Percentiles rank a stretch among this genome's conserved stretches.
These are phyloP conservation scores for Parathielavia appendiculata DNA, from an alignment of 495 filamentous ascomycete species.

Conservation along the genomic window DNA sequence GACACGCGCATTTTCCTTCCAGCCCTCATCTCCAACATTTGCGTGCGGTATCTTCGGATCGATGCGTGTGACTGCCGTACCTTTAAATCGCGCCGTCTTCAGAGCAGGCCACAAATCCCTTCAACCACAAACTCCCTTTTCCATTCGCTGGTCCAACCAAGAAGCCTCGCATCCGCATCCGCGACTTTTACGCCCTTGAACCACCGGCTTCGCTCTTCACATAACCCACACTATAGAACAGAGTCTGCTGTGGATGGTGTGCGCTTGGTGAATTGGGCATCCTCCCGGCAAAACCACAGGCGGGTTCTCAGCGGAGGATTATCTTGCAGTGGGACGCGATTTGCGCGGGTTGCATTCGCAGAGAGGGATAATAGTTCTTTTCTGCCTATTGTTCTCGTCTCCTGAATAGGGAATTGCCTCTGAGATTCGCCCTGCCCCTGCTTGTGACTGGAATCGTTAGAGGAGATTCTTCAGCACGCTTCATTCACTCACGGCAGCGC, in stretches of 20 bases:
- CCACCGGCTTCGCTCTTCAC: not conserved
- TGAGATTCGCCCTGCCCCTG: constrained; percentile 11
- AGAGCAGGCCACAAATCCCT: too few relatives aligned
- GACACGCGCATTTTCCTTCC: too few relatives aligned
- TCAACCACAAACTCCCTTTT: not conserved
- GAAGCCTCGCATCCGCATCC: not conserved
- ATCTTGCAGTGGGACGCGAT: not conserved
- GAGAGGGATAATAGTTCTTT: constrained; percentile 18
- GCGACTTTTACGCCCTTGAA: not conserved
- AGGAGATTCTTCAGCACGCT: constrained; percentile 5
- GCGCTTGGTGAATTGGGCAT: constrained; percentile 9
- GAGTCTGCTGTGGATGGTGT: constrained; percentile 15
- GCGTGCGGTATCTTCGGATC: too few relatives aligned
- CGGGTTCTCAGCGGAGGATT: not conserved
- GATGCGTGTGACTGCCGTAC: too few relatives aligned
- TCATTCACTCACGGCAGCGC: constrained; percentile 2
- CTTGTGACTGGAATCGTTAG: constrained; percentile 14
- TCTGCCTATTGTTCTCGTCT: constrained; percentile 19
- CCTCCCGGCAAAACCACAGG: constrained; percentile 1
- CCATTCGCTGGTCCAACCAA: not conserved
- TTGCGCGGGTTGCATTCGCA: constrained; percentile 1
- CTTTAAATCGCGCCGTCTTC: too few relatives aligned
- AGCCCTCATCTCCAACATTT: too few relatives aligned
- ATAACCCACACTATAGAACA: not conserved
- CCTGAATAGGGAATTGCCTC: constrained; percentile 13